Evolutionary conservation across 2,329 filamentous ascomycete genomes (phyloP), one percentile per base, ranked within the genome.

Genomic region (Penicillium expansum): DNA sequence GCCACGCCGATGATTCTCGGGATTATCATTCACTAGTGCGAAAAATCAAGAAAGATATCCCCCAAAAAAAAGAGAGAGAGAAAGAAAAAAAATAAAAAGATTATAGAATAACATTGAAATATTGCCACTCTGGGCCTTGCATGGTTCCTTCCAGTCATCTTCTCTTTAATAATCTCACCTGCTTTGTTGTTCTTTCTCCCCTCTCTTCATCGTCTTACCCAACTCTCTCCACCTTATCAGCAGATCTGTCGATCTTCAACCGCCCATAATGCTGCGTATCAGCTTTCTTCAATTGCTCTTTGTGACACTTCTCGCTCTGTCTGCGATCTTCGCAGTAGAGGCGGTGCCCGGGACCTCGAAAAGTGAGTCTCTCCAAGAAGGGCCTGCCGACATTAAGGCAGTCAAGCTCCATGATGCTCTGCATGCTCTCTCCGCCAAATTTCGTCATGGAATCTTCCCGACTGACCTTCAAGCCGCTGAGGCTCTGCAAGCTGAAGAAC

Each of bases 371-470:
- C 83, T 87, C 74, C 78, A 82, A 61, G 79, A 83, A 57, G 71
- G 86, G 53, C 74, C 87, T 52, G 77, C 81, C 59, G 78, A 79
- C 24, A 75, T 87, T 55, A 83, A 86, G 22, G 80, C 81, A 53
- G 79, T 83, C 48, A 80, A 83, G 41, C 77, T 92, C 52, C 86
- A 90, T 71, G 81, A 82, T 45, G 83, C 89, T 52, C 79, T 92
- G 32, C 86, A 89, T 71, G 77, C 80, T 59, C 81, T 86, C 65
- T 78, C 86, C 52, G 80, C 81, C 47, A 83, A 84, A 67, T 90
- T 86, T 74, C 82, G 85, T 69, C 83, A 89, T 68, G 88, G 87
- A 57, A 81, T 90, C 55, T 89, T 86, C 71, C 80, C 83, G 61
- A 83, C 85, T 61, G 87, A 89, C 67, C 80, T 80, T 62, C 78